Base-by-base conservation (phyloP, 345 rosid genomes). In the Acer campestre region DNA sequence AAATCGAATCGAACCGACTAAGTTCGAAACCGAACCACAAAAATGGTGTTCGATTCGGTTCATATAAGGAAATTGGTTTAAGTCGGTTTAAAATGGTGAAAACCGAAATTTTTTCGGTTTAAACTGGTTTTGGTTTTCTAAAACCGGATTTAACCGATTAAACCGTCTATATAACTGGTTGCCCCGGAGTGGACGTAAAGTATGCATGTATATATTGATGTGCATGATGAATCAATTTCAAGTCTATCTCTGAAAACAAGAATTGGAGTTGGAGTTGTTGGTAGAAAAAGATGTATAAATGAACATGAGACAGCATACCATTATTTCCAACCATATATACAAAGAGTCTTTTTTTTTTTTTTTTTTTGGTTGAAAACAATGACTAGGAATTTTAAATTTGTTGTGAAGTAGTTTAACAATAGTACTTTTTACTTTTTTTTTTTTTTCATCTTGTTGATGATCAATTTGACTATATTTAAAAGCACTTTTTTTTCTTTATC, bases 321-420 rank as follows among this genome's bases (percentile, higher is more conserved):
- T 12, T 51, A 16, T 17, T 38, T 9, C 22, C 44, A 38, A 17
- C 11, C 8, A 38, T 0, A 3, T 27, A 35, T 31, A 31, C 6
- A 4, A 40, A 20, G 12, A 1, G 18, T 10, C 0, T 35, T 35
- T 67, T 44, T 44, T 6, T 20, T 27, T 0, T 31, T 31, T 44
- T 44, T 44, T 2, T 22, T 51, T 25, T 9, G 0, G 38, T 61
- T 46, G 14, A 25, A 51, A 23, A 51, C 22, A 51, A 27, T 51
- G 73, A 51, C 73, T 69, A 46, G 11, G 27, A 23, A 69, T 22
- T 53, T 53, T 53, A 16, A 53, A 4, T 53, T 69, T 69, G 61
- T 25, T 25, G 61, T 29, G 0, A 51, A 35, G 59, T 51, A 25
- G 44, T 70, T 51, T 49, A 70, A 70, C 73, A 27, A 46, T 42